Conservation (phyloP, 768 basidiomycete genomes). For the Amanita jacksonii region DNA sequence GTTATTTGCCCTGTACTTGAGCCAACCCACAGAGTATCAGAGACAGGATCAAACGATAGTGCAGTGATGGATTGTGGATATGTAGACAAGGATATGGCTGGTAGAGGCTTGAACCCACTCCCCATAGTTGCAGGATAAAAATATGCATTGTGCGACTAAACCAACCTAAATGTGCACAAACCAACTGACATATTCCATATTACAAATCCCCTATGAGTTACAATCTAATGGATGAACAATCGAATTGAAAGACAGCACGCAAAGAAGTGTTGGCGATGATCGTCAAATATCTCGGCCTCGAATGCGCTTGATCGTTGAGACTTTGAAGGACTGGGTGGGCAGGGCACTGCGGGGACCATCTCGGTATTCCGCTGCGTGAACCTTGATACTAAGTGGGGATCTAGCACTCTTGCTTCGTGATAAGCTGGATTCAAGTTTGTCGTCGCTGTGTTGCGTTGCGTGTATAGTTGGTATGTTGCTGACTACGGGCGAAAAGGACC, state of each 20-base stretch:
- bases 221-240: too few relatives aligned
- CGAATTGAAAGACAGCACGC: not conserved
- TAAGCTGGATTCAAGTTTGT: conserved; percentile 41
- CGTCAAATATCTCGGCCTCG: conserved; percentile 7
- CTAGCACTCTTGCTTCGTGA: conserved; percentile 53
- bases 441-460: conserved; percentile 28
- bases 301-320: conserved; percentile 10
- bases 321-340: conserved; percentile 14
- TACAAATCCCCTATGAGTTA: too few relatives aligned
- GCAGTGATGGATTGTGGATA: conserved; percentile 55
- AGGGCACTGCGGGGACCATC: conserved; percentile 9
- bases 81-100: conserved; percentile 22
- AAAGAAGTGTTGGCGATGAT: not conserved
- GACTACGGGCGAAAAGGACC: conserved; percentile 46
- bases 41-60: conserved; percentile 83
- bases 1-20: conserved; percentile 58
- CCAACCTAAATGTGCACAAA: not conserved
- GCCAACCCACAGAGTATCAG: conserved; percentile 86
- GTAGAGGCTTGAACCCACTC: conserved; percentile 23
- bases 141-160: not conserved
- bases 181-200: too few relatives aligned
- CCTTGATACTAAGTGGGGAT: conserved; percentile 22
- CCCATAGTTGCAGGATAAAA: conserved; percentile 15
- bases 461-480: conserved; percentile 17
- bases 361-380: not conserved